phyloP scores from a whole-genome alignment of 2,329 filamentous ascomycete genomes.

The Magnaporthiopsis poae region DNA sequence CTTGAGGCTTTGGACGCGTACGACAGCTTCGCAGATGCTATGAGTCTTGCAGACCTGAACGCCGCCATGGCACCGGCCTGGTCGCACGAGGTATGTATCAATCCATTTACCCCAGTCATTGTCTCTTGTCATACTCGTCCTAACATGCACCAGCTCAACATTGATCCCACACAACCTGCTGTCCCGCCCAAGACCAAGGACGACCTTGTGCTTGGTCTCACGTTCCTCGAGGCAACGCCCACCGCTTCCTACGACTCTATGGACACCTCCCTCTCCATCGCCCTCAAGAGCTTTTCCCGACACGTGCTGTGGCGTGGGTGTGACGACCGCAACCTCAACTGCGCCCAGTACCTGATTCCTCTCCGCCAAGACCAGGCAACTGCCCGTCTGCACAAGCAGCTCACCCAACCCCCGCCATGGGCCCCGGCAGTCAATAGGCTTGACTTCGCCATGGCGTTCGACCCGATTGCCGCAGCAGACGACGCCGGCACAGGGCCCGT shows the following conservation, averaged over 20 bases:
- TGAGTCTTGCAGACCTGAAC: conserved; percentile 59
- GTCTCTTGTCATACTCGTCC: background rate
- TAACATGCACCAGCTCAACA: conserved; percentile 28
- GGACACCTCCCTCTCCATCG: conserved; percentile 21
- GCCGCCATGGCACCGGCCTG: conserved; percentile 37
- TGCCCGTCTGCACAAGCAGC: conserved; percentile 28
- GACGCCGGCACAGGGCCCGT: conserved; percentile 19
- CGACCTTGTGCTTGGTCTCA: conserved; percentile 40
- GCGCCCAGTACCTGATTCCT: background rate
- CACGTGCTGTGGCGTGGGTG: conserved; percentile 16
- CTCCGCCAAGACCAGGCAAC: conserved; percentile 26
- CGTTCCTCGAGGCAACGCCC: conserved; percentile 37
- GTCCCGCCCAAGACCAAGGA: conserved; percentile 37
- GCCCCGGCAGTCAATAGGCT: conserved; percentile 30
- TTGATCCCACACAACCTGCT: conserved; percentile 56
- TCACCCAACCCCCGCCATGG: conserved; percentile 18
- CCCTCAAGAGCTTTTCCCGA: conserved; percentile 25
- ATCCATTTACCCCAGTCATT: background rate
- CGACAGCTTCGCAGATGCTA: conserved; percentile 43
- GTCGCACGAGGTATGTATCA: conserved; percentile 23
- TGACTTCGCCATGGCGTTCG: conserved; percentile 51
- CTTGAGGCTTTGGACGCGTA: conserved; percentile 37
- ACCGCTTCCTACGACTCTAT: conserved; percentile 23
- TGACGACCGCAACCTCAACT: background rate
- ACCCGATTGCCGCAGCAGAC: conserved; percentile 45